Evolutionary conservation across 306 rosid species (phyloP), one percentile per base, ranked within the genome.

Genomic region (Sphenostylis stenocarpa): DNA sequence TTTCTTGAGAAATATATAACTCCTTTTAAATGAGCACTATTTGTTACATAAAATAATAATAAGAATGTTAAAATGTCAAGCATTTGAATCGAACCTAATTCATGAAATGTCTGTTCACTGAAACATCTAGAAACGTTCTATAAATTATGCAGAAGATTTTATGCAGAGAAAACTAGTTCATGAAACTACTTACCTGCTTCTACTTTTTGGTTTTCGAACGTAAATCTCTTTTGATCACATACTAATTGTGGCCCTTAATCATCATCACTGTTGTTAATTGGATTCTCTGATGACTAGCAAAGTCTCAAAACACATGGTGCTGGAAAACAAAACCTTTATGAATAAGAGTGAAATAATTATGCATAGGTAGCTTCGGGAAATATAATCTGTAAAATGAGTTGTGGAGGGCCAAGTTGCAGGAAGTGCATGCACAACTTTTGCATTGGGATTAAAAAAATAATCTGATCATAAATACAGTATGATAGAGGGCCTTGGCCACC

Each of bases 401-500:
- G 56, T 69, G 76, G 71, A 72, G 63, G 80, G 48, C 70, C 80
- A 72, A 66, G 72, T 67, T 77, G 58, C 55, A 14, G 13, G 73
- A 70, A 44, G 65, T 76, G 38, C 47, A 21, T 76, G 38, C 47
- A 21, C 75, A 67, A 41, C 80, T 76, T 81, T 72, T 33, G 74
- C 72, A 39, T 60, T 36, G 19, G 55, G 48, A 75, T 70, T 34
- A 36, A 14, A 68, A 55, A 33, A 45, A 9, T 33, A 43, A 57
- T 66, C 43, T 57, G 56, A 67, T 77, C 60, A 72, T 70, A 31
- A 1, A 45, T 45, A 13, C 19, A 0, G 53, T 36, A 77, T 70
- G 36, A 28, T 52, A 72, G 51, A 80, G 58, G 75, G 29, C 53
- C 51, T 19, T 60, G 87, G 83, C 85, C 83, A 73, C 62, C 87